Conservation (phyloP, 192 early-diverging fungal genomes). For the Linderina pennispora region DNA sequence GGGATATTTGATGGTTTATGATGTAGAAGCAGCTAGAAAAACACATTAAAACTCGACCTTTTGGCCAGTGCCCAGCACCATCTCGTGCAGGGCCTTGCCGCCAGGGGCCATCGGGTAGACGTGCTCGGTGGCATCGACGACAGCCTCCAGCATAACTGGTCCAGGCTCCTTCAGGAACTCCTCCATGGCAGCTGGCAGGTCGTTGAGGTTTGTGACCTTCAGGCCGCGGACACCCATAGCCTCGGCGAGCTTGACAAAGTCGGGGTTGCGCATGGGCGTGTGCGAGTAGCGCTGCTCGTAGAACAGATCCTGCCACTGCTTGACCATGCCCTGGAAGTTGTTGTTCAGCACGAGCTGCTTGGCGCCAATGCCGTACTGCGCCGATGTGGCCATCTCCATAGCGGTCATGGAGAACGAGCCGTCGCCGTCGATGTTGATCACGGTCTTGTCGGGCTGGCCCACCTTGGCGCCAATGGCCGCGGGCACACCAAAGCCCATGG, state of each 20-base stretch:
- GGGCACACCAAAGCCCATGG: conserved; percentile 98
- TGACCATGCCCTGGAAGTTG: conserved; percentile 99
- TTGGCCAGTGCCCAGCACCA: conserved; percentile 53
- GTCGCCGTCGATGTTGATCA: conserved; percentile 98
- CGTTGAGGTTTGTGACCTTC: conserved; percentile 73
- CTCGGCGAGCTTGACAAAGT: conserved; percentile 98
- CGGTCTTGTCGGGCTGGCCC: conserved; percentile 85
- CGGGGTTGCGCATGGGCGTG: conserved; percentile 93
- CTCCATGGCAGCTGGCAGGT: conserved; percentile 78
- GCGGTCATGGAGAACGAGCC: conserved; percentile 98
- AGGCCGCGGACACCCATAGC: conserved; percentile 87
- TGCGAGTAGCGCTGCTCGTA: conserved; percentile 95
- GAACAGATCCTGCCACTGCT: conserved; percentile 93
- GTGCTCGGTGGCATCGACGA: conserved; percentile 88
- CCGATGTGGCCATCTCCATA: conserved; percentile 95
- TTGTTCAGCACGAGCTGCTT: conserved; percentile 98
- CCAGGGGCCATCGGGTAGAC: conserved; percentile 98
- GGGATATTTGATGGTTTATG: no score
- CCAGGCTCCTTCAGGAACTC: conserved; percentile 81
- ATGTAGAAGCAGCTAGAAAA: no score
- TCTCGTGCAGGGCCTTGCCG: conserved; percentile 88
- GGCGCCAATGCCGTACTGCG: conserved; percentile 96
- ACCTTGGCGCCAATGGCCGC: conserved; percentile 97
- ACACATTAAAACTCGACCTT: conserved; percentile 37
- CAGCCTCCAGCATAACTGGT: conserved; percentile 88